phyloP scores from a whole-genome alignment of 306 rosid species.

The Acmispon strigosus region DNA sequence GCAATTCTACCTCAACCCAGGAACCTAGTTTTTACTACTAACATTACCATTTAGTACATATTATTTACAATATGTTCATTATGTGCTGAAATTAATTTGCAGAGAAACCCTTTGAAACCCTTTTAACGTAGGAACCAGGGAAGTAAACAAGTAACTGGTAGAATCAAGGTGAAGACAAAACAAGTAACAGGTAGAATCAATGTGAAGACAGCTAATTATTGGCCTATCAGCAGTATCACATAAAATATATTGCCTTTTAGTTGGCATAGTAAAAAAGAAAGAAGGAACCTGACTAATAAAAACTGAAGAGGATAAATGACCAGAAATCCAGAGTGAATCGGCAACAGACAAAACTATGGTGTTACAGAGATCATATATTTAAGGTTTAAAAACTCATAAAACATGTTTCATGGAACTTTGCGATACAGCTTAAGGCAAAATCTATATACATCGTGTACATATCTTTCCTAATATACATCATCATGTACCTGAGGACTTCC shows the following conservation, averaged over 20 bases:
- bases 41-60: too few relatives aligned
- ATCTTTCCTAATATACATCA: background rate
- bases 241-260: background rate
- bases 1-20: too few relatives aligned
- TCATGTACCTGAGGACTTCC: background rate
- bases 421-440: background rate
- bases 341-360: background rate
- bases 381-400: background rate
- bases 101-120: background rate
- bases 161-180: background rate
- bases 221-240: background rate
- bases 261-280: background rate
- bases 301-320: background rate
- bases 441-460: constrained; percentile 16
- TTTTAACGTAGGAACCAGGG: background rate
- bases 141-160: background rate
- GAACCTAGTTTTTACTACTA: too few relatives aligned
- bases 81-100: too few relatives aligned
- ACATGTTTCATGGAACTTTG: background rate
- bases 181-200: background rate
- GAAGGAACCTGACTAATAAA: background rate
- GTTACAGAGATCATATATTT: background rate
- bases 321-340: background rate
- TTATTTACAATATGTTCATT: too few relatives aligned
- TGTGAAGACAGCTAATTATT: background rate